Base-by-base conservation (phyloP, 2,329 filamentous ascomycete species). In the Arthrobotrys pseudoclavata region DNA sequence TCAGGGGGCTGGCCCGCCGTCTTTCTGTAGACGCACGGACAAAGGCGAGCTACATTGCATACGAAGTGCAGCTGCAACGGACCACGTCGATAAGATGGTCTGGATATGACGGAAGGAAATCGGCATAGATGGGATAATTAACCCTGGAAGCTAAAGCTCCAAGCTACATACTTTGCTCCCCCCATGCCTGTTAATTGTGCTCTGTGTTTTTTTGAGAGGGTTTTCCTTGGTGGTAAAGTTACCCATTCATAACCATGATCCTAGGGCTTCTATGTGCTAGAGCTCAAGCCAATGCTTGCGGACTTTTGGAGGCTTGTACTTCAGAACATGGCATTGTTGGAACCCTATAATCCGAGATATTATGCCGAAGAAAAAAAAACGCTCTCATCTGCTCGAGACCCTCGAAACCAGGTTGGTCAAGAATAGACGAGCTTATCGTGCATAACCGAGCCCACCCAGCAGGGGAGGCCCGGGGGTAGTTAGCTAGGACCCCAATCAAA, bases 31-130 rank as follows among this genome's bases (percentile, higher is more conserved):
- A 66, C 69, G 60, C 69, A 72, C 69, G 69, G 69, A 72, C 69
- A 72, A 72, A 72, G 69, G 60, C 69, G 69, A 72, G 61, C 60
- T 72, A 72, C 69, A 66, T 72, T 60, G 50, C 69, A 72, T 47
- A 48, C 22, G 47, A 50, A 66, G 29, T 42, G 69, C 31, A 55
- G 45, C 48, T 45, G 47, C 47, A 55, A 47, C 20, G 45, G 68
- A n/a, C 47, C 57, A 37, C 60, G 57, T 48, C 26, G 48, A 72
- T 66, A 47, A 64, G 47, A 66, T 52, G 34, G 24, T 26, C 47
- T 55, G 48, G 69, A 72, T 47, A 60, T 66, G 47, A 26, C 37
- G 34, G 34, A 67, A 60, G 55, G 34, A 60, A 60, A 34, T 60
- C 55, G 55, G 55, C 55, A 60, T 22, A 60, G 34, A 24, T 60